phyloP scores from a whole-genome alignment of 2,329 filamentous ascomycete genomes.

The Paraphaeosphaeria sporulosa region DNA sequence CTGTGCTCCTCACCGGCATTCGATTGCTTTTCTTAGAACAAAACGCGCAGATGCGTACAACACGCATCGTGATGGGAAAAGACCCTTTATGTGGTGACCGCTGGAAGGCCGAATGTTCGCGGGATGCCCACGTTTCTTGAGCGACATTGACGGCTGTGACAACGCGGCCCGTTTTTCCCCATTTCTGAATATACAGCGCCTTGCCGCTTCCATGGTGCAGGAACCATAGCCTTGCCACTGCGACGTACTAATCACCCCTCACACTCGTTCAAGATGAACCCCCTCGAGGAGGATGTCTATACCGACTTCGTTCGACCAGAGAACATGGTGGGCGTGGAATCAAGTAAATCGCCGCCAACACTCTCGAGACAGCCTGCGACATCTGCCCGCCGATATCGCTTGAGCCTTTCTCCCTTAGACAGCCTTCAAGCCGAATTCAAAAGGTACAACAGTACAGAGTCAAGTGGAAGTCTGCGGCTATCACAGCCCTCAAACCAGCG shows the following conservation, averaged over 20 bases:
- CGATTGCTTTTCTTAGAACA: slow-evolving; percentile 13
- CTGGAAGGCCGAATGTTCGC: slow-evolving; percentile 3
- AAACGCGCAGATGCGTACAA: slow-evolving; percentile 16
- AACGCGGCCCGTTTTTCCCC: not conserved
- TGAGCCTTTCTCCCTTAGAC: slow-evolving; percentile 19
- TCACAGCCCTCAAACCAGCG: slow-evolving; percentile 3
- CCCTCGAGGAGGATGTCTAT: slow-evolving; percentile 3
- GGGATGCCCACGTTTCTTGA: slow-evolving; percentile 6
- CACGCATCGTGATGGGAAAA: slow-evolving; percentile 4
- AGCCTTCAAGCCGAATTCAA: slow-evolving; percentile 19
- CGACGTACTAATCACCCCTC: not conserved
- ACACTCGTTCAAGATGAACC: not conserved
- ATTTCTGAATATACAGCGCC: slow-evolving; percentile 3
- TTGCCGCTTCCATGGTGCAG: slow-evolving; percentile 8
- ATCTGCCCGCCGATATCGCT: slow-evolving; percentile 12
- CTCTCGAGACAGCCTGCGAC: slow-evolving; percentile 1
- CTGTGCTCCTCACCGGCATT: slow-evolving; percentile 12
- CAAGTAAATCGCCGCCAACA: not conserved
- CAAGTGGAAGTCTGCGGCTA: not conserved
- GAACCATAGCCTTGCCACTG: slow-evolving; percentile 4
- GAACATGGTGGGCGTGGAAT: not conserved
- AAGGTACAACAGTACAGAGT: slow-evolving; percentile 8
- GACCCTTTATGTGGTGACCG: slow-evolving; percentile 14
- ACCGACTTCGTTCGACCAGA: slow-evolving; percentile 5
- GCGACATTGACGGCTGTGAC: slow-evolving; percentile 3